Evolutionary conservation across 306 rosid genomes (phyloP).

Genomic region (Vigna trinervia): DNA sequence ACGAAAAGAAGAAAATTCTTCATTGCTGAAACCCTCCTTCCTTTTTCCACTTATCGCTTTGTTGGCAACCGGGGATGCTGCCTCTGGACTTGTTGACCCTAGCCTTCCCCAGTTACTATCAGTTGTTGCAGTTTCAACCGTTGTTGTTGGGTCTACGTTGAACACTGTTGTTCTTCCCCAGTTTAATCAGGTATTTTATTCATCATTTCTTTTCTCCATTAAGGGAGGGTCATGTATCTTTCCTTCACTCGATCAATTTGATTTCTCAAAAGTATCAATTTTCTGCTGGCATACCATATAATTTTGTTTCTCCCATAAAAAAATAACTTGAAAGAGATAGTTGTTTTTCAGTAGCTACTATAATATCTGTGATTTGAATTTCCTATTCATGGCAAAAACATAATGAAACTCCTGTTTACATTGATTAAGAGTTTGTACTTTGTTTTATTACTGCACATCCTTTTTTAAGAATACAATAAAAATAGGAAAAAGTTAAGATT

Average conservation of each 20-base stretch:
- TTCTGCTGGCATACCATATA: slow-evolving; percentile 23
- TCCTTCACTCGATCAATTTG: slow-evolving; percentile 27
- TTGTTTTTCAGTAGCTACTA: slow-evolving; percentile 31
- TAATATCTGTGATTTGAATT: slow-evolving; percentile 22
- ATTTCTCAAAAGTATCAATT: slow-evolving; percentile 30
- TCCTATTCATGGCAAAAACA: neutral
- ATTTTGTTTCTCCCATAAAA: slow-evolving; percentile 20
- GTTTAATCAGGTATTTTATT: slow-evolving; percentile 66
- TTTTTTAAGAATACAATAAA: slow-evolving; percentile 1
- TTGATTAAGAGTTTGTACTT: slow-evolving; percentile 11
- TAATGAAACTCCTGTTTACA: neutral
- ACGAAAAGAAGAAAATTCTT: slow-evolving; percentile 62
- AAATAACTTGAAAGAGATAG: neutral
- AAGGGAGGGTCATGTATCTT: slow-evolving; percentile 28
- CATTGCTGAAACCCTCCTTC: slow-evolving; percentile 69
- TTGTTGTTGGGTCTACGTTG: slow-evolving; percentile 82
- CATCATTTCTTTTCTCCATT: neutral
- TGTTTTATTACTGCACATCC: slow-evolving; percentile 20
- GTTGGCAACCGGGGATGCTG: slow-evolving; percentile 86
- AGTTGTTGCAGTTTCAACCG: slow-evolving; percentile 73
- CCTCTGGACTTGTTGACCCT: slow-evolving; percentile 88
- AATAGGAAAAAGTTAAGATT: slow-evolving; percentile 13
- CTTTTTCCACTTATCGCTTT: slow-evolving; percentile 79
- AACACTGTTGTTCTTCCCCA: slow-evolving; percentile 74
- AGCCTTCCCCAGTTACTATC: slow-evolving; percentile 79